Conservation (phyloP, 2,329 filamentous ascomycete genomes). For the Xylaria hypoxylon region DNA sequence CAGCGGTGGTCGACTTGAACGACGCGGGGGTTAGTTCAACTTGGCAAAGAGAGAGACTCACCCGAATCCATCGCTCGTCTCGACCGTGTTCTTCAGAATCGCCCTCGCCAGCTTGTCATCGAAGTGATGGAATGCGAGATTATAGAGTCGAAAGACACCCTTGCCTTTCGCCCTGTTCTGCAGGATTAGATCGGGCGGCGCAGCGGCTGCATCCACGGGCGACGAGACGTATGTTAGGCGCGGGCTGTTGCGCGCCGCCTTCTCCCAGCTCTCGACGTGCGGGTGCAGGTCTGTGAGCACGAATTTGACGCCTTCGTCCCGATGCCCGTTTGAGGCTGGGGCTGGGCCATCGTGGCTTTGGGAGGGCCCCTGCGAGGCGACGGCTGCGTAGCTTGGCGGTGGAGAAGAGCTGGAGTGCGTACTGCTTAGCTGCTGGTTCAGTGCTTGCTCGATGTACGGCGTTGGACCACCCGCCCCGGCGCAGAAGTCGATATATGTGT, state of each 20-base stretch:
- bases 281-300: conserved; percentile 75
- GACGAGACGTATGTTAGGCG: conserved; percentile 70
- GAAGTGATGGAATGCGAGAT: conserved; percentile 82
- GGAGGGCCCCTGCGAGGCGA: conserved; percentile 8
- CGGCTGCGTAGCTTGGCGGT: conserved; percentile 46
- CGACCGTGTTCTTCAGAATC: conserved; percentile 73
- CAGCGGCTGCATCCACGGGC: conserved; percentile 73
- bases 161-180: conserved; percentile 52
- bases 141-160: conserved; percentile 76
- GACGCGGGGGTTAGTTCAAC: neutral
- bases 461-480: conserved; percentile 79
- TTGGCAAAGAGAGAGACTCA: conserved; percentile 41
- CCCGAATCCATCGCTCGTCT: conserved; percentile 74
- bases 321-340: neutral
- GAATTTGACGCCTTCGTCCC: conserved; percentile 60
- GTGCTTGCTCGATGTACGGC: conserved; percentile 68
- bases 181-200: conserved; percentile 62
- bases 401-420: conserved; percentile 24
- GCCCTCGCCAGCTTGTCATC: conserved; percentile 69
- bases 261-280: conserved; percentile 70
- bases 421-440: conserved; percentile 62
- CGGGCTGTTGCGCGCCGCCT: conserved; percentile 62
- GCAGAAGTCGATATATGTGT: conserved; percentile 80
- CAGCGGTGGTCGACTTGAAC: neutral
- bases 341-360: neutral